Evolutionary conservation across 805 yeast species (phyloP), one percentile per base, ranked within the genome.

Genomic region (Ogataea corticis): DNA sequence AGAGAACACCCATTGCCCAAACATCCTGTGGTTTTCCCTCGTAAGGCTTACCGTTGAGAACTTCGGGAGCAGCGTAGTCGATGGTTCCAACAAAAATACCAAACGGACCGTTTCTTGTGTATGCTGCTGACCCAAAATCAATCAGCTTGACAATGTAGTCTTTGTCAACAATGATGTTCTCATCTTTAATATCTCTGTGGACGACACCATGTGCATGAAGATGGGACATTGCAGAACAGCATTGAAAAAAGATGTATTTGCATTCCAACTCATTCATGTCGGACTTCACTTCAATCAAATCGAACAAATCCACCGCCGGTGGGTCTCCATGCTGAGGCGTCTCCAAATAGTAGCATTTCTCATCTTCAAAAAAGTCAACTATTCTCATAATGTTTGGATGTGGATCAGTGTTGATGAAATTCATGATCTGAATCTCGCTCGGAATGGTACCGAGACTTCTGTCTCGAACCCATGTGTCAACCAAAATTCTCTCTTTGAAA

Each of bases 21-120:
- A 91, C 84, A 67, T 94, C 99, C 65, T 94, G 99, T 3, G 96
- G 92, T 62, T 80, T 85, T 17, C 99, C 99, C 41, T 82, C 89
- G 59, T 92, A 94, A 17, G 91, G 85, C 49, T 82, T 83, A 2
- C 98, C 99, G 41, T 83, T 76, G 29, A 94, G 71, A 0, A 94
- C 96, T 65, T 94, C 99, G 0, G 99, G 99, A 0, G 98, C 96
- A 1, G 98, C 98, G 65, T 92, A 94, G 65, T 94, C 97, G 35
- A 94, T 83, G 0, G 99, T 94, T 2, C 99, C 99, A 2, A 94
- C 98, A 67, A 94, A 92, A 4, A 94, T 96, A 55, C 92, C 96
- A 67, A 92, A 94, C 4, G 98, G 98, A 0, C 97, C 98, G 68
- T 85, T 89, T 53, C 77, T 80, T 16, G 83, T 80, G 63, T 89